These are phyloP conservation scores for Chalaropsis thielavioides DNA, from an alignment of 2,329 filamentous ascomycete genomes.

Conservation along the genomic window DNA sequence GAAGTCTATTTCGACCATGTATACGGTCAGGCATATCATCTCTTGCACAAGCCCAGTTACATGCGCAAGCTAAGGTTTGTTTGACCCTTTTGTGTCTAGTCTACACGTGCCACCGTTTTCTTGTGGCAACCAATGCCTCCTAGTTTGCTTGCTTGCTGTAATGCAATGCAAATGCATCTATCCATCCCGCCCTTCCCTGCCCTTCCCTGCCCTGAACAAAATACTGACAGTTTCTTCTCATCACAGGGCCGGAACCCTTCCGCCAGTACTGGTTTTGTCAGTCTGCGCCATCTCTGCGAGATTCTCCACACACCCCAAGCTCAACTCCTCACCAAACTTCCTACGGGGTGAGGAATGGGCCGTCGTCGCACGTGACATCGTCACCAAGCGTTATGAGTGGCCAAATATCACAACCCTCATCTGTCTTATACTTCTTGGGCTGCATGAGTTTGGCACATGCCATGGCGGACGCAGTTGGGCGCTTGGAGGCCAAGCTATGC, in stretches of 20 bases:
- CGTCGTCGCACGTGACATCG: slow-evolving; percentile 69
- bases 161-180: background rate
- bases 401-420: slow-evolving; percentile 94
- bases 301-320: slow-evolving; percentile 76
- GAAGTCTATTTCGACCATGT: slow-evolving; percentile 93
- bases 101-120: background rate
- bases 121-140: background rate
- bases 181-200: too few species aligned
- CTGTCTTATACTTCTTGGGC: slow-evolving; percentile 70
- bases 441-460: slow-evolving; percentile 95
- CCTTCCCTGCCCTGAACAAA: slow-evolving; percentile 18
- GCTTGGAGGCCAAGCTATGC: slow-evolving; percentile 81
- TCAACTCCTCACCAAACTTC: slow-evolving; percentile 62
- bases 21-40: slow-evolving; percentile 86
- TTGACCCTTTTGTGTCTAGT: background rate
- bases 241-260: slow-evolving; percentile 55
- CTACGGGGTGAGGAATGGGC: slow-evolving; percentile 87
- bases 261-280: slow-evolving; percentile 81
- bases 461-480: slow-evolving; percentile 95
- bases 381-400: slow-evolving; percentile 76
- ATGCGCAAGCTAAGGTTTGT: slow-evolving; percentile 68
- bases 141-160: slow-evolving; percentile 18
- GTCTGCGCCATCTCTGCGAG: slow-evolving; percentile 91
- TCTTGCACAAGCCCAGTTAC: slow-evolving; percentile 93
- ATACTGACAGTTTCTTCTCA: slow-evolving; percentile 15